These are phyloP conservation scores for Tylopilus balloui DNA, from an alignment of 768 basidiomycete genomes.

Conservation along the genomic window DNA sequence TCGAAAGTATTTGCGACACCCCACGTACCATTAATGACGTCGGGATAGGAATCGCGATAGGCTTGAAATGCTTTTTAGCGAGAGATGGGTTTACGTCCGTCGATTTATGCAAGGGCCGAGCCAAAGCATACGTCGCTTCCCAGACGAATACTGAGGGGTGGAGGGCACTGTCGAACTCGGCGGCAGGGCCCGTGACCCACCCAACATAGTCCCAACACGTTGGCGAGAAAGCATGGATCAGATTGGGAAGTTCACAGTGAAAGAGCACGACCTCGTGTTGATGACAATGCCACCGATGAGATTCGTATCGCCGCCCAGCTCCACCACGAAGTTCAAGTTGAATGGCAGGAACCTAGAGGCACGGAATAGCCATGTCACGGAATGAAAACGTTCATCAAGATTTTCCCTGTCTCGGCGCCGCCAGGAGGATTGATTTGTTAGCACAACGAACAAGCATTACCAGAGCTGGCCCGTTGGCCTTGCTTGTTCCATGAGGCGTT, in stretches of 20 bases:
- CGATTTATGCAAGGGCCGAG: background rate
- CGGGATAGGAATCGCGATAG: background rate
- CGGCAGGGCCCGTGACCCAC: background rate
- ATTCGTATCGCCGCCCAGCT: background rate
- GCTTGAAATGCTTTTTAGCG: background rate
- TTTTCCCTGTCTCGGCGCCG: background rate
- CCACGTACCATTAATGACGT: slow-evolving; percentile 14
- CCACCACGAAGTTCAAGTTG: background rate
- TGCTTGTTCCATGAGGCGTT: slow-evolving; percentile 1
- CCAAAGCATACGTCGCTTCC: background rate
- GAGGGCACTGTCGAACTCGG: background rate
- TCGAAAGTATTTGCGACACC: background rate
- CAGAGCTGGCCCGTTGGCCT: slow-evolving; percentile 2
- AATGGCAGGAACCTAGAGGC: background rate
- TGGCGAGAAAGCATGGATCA: background rate
- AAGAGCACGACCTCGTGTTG: slow-evolving; percentile 3
- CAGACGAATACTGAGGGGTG: background rate
- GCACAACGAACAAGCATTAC: background rate
- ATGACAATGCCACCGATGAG: background rate
- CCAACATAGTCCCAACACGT: slow-evolving; percentile 10
- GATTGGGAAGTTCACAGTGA: background rate
- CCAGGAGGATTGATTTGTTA: background rate
- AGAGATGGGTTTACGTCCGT: background rate
- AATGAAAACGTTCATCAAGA: too few species aligned
- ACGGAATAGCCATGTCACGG: too few species aligned